Evolutionary conservation across 106 monocot genomes (phyloP), one percentile per base, ranked within the genome.

Genomic region (Dioscorea alata): DNA sequence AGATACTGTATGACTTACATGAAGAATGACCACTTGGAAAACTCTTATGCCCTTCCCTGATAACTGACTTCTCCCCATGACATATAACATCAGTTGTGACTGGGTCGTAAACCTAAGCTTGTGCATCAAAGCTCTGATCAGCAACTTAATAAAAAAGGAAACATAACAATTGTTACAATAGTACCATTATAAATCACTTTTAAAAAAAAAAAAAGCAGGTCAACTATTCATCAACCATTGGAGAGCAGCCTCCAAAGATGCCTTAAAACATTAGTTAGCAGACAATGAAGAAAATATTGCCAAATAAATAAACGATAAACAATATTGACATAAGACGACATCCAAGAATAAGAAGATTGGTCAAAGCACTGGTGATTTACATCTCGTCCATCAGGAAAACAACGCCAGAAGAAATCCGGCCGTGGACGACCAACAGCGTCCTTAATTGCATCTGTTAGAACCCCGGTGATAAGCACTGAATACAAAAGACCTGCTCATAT

Each of bases 31-130:
- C 90, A 33, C 90, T 90, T 53, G 86, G 90, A 57, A 90, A 90
- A 65, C 90, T 90, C 71, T 90, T 90, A 73, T 90, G 90, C 16
- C 90, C 90, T 81, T 90, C 90, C 74, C 72, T 90, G 35, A 90
- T 90, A 14, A 84, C 90, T 65, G 71, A 79, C 51, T 86, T 90
- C 34, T 71, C 61, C 49, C 90, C 90, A 71, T 86, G 80, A 71
- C 90, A 90, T 48, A 76, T 73, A 50, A 90, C 90, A 74, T 66
- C 23, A 56, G 83, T 78, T 14, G 86, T 86, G 18, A 81, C 63
- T 33, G 73, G 76, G 79, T 90, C 76, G 76, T 67, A 90, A 66
- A 65, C 63, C 90, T 90, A 61, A 56, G 16, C 34, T 71, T 12
- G 48, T 72, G 66, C 54, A 65, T 48, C 20, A 33, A 60, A 16